Evolutionary conservation across 2,329 filamentous ascomycete genomes (phyloP), one percentile per base, ranked within the genome.

Genomic region (Triangularia verruculosa): DNA sequence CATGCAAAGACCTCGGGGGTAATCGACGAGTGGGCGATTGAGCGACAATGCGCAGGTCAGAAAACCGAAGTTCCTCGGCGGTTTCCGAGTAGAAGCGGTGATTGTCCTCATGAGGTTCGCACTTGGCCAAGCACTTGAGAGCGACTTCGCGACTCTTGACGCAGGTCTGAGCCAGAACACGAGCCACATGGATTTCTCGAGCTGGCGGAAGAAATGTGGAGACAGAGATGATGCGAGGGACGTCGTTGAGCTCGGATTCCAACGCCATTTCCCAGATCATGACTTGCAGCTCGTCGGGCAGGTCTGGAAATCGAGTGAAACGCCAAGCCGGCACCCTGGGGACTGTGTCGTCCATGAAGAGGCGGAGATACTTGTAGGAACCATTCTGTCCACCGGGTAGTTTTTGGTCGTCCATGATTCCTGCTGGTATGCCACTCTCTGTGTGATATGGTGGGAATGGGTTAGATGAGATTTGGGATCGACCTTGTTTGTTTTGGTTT

Each of bases 121-220:
- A 59, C 4, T 15, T 17, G 8, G 20, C 28, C 2, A 59, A 24
- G n/a, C 34, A 27, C 12, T 9, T 24, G 20, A 59, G 24, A 20
- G 57, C 57, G n/a, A 59, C 57, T 27, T 59, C 20, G 9, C 57
- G 34, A n/a, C 34, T 51, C 2, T 17, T 52, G 22, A 20, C 25
- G 25, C 57, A 59, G 13, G 57, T 59, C 39, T 52, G 57, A 12
- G 57, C 34, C n/a, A 59, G 39, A 5, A 52, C 27, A 43, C 57
- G 57, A 5, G 47, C 57, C 15, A 51, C 13, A 52, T 59, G 57
- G 24, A 43, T 59, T 43, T 59, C 57, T n/a, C 11, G 7, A 8
- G 24, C 15, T 7, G 57, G 39, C 11, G 57, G 57, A 1, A 59
- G 32, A 24, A 59, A 25, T 15, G 22, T 51, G 15, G 15, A 30